Evolutionary conservation across 1,139 yeast species (phyloP).

Genomic region (Debaryomyces sp.): DNA sequence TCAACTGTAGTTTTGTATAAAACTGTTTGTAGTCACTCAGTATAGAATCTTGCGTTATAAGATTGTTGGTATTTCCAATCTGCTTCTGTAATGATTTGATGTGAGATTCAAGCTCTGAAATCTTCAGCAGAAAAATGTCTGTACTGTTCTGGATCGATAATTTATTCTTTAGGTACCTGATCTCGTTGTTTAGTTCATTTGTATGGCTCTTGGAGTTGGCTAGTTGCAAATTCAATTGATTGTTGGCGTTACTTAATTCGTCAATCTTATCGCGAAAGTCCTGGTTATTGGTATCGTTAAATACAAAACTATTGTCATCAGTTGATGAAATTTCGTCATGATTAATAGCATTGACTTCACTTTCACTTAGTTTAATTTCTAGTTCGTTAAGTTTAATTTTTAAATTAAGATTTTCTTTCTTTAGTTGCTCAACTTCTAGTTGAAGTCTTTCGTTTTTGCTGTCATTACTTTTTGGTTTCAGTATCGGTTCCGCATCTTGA

Average conservation of each 20-base stretch:
- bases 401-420: conserved; percentile 19
- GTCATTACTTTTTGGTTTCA: neutral
- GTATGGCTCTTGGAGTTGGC: conserved; percentile 9
- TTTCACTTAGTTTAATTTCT: conserved; percentile 12
- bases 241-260: conserved; percentile 7
- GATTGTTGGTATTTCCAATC: conserved; percentile 13
- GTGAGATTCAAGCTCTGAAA: neutral
- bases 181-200: conserved; percentile 10
- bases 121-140: neutral
- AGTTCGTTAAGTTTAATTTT: conserved; percentile 14
- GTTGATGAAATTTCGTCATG: neutral
- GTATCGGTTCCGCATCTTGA: neutral
- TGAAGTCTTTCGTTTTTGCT: neutral
- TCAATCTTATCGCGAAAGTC: conserved; percentile 3
- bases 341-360: neutral
- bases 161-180: conserved; percentile 9
- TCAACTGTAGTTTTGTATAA: conserved; percentile 29
- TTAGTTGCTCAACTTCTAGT: conserved; percentile 11
- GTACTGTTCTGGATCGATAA: conserved; percentile 5
- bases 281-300: neutral
- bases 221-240: conserved; percentile 8
- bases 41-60: conserved; percentile 13
- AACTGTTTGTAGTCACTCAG: conserved; percentile 24
- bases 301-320: conserved; percentile 1
- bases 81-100: conserved; percentile 10